Conservation (phyloP, 768 basidiomycete genomes). For the Boletus rubroflammeus region DNA sequence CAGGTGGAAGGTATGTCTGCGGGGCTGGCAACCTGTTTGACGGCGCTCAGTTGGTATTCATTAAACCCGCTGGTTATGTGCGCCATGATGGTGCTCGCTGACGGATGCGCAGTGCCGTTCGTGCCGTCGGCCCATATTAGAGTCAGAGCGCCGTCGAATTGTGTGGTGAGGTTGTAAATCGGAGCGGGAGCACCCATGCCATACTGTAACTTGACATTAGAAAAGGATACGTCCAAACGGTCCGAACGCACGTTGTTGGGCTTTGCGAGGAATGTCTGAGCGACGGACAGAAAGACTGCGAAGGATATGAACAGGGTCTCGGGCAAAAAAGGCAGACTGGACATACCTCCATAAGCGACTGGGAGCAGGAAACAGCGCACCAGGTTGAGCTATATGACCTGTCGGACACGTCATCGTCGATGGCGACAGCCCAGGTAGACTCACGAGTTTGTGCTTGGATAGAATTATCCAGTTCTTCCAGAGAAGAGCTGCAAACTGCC, state of each 20-base stretch:
- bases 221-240: neutral
- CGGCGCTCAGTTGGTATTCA: conserved; percentile 41
- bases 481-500: conserved; percentile 56
- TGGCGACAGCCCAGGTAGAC: conserved; percentile 20
- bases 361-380: conserved; percentile 62
- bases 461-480: conserved; percentile 77
- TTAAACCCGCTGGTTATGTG: conserved; percentile 54
- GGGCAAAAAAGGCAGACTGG: neutral
- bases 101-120: conserved; percentile 49
- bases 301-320: neutral
- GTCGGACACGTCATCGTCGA: neutral
- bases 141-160: conserved; percentile 50
- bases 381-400: conserved; percentile 46
- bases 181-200: conserved; percentile 58
- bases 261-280: conserved; percentile 55
- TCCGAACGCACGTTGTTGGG: conserved; percentile 50
- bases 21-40: conserved; percentile 47
- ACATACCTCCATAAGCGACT: conserved; percentile 50
- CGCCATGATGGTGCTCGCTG: conserved; percentile 57
- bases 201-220: conserved; percentile 38
- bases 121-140: conserved; percentile 72
- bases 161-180: conserved; percentile 42
- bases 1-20: conserved; percentile 54
- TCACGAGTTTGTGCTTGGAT: conserved; percentile 60
- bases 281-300: conserved; percentile 56